Base-by-base conservation (phyloP, 495 filamentous ascomycete genomes). In the Xylaria cubensis region DNA sequence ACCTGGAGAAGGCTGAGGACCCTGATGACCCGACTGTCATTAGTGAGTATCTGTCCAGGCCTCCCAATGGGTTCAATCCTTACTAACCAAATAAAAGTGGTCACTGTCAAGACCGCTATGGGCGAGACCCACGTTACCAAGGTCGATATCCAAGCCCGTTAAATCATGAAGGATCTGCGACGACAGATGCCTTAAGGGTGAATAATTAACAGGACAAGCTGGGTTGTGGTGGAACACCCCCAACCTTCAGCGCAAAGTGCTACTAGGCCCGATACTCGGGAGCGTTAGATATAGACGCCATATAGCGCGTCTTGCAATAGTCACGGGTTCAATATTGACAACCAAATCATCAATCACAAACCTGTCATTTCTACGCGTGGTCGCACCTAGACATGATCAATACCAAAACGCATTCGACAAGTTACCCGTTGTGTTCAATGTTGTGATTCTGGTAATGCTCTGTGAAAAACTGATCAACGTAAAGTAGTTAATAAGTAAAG, bases 21-120 rank as follows among this genome's bases (percentile, higher is more conserved):
- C 58, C 46, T 5, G 91, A 95, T 51, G 89, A 88, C 69, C 84
- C 85, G 74, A 95, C 92, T 84, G 92, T 94, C 78, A 90, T 90
- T 79, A 93, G 95, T 98, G 89, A 88, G 95, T 88, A 36, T 70
- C 53, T 26, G 41, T n/a, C 39, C 15, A 29, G n/a, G n/a, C 50
- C 66, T 53, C 39, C 34, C 26, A 10, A 64, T 58, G 19, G 17
- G 36, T 36, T 73, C 56, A 21, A 66, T 24, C 69, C 8, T 68
- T 68, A 36, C 75, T 82, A 67, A 83, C 76, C n/a, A 24, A 24
- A 42, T 56, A 9, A 44, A 74, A 97, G 95, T 94, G 81, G 89
- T 98, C 79, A 92, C 94, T 76, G 88, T 99, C 83, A 92, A 95
- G 80, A 92, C 92, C 73, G 90, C 96, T 81, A 99, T 99, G 96